Evolutionary conservation across 805 yeast species (phyloP).

Genomic region (Saccharomyces mikatae): DNA sequence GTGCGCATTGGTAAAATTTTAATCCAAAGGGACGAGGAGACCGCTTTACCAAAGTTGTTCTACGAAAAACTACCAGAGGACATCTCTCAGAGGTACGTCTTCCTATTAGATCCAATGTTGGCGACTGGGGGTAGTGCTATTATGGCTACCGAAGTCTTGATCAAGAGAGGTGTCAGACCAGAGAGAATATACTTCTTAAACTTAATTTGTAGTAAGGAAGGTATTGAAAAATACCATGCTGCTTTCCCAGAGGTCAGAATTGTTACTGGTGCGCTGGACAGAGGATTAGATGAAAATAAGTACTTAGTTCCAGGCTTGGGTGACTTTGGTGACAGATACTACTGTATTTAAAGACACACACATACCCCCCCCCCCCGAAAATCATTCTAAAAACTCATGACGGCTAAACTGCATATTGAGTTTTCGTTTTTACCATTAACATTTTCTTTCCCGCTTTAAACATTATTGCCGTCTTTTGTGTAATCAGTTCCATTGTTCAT

Average conservation of each 20-base stretch:
- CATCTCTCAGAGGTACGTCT: constrained; percentile 78
- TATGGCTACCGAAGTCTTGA: constrained; percentile 90
- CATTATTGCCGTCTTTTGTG: background rate
- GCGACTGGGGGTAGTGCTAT: constrained; percentile 98
- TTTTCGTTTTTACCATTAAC: background rate
- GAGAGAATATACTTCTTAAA: constrained; percentile 86
- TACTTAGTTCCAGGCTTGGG: constrained; percentile 93
- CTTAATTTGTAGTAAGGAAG: constrained; percentile 91
- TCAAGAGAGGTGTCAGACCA: constrained; percentile 77
- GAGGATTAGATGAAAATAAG: constrained; percentile 73
- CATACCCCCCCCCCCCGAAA: background rate
- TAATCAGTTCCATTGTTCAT: background rate
- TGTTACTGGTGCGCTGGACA: constrained; percentile 90
- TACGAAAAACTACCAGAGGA: constrained; percentile 94
- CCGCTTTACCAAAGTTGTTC: constrained; percentile 84
- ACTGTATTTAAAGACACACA: constrained; percentile 52
- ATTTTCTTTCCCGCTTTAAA: background rate
- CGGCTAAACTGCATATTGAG: background rate
- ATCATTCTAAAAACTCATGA: background rate
- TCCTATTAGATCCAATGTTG: constrained; percentile 90
- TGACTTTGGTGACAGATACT: constrained; percentile 96
- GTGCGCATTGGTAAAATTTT: constrained; percentile 94
- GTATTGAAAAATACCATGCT: constrained; percentile 67
- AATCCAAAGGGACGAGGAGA: constrained; percentile 97
- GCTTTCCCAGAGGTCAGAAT: constrained; percentile 79